Evolutionary conservation across 768 basidiomycete species (phyloP), one percentile per base, ranked within the genome.

Genomic region (Tulasnella sp.): DNA sequence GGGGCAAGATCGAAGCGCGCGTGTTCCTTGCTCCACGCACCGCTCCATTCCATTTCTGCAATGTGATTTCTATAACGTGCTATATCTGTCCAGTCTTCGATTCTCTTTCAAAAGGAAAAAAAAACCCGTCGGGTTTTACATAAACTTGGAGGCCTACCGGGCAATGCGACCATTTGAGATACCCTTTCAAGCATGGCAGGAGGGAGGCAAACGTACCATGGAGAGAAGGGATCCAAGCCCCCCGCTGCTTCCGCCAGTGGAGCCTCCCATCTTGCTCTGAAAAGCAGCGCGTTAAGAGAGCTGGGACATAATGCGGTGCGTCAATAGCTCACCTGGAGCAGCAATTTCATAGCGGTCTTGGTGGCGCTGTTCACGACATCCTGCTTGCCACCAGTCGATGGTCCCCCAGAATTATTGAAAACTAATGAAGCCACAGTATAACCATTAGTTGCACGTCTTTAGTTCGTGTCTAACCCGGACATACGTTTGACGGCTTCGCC

Each of bases 381-480:
- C 78, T 86, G 85, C 81, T 86, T 86, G 82, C 78, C 82, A 14
- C 86, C 86, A n/a, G 74, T 71, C 5, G 81, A 71, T n/a, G 83
- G 81, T 62, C 85, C 85, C 34, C 85, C 85, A 76, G 83, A 83
- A 72, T 83, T 76, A 82, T 85, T 85, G 81, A 86, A 86, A 74
- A 86, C 62, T 68, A 68, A 68, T n/a, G 31, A 3, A 34, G 14
- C n/a, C n/a, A 34, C 27, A 10, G 34, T 14, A 27, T 68, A n/a
- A 68, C 31, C 62, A 14, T 68, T 68, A 8, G 34, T 68, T 14
- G 62, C 16, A 6, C 27, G 8, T 3, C n/a, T 16, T 8, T 31
- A 34, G 27, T 5, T 31, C 62, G 27, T 31, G 5, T 31, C 2
- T 68, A 12, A 16, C 19, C 3, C 4, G 34, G 62, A 68, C 62